phyloP scores from a whole-genome alignment of 2,329 filamentous ascomycete species.

The Xylaria sp. region DNA sequence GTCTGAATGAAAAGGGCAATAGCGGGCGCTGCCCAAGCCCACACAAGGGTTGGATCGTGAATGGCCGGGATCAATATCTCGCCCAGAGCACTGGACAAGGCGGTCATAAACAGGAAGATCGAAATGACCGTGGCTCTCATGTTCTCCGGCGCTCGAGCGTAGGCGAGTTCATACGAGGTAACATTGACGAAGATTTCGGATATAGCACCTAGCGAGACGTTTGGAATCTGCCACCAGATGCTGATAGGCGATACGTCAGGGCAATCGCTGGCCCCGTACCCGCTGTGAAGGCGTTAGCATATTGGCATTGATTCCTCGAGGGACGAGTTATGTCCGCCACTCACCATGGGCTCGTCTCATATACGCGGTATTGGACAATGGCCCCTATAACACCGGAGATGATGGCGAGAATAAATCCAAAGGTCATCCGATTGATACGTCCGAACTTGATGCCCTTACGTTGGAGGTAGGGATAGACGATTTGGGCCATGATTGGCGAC shows the following conservation, averaged over 20 bases:
- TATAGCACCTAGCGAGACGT: conserved; percentile 57
- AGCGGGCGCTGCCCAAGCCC: conserved; percentile 45
- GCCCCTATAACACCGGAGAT: conserved; percentile 61
- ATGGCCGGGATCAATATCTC: conserved; percentile 51
- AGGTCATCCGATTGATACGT: conserved; percentile 61
- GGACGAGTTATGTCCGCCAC: background rate
- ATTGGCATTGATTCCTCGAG: background rate
- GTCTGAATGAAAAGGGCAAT: conserved; percentile 55
- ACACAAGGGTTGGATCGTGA: conserved; percentile 51
- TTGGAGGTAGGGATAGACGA: conserved; percentile 63
- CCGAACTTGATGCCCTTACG: conserved; percentile 59
- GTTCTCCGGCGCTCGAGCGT: conserved; percentile 68
- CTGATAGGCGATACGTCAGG: conserved; percentile 49
- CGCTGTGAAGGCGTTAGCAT: conserved; percentile 35
- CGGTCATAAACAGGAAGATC: conserved; percentile 62
- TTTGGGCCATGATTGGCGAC: conserved; percentile 56
- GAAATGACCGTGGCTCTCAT: conserved; percentile 67
- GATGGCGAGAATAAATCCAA: conserved; percentile 58
- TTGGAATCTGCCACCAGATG: conserved; percentile 58
- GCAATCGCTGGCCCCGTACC: conserved; percentile 51
- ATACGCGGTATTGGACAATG: conserved; percentile 64
- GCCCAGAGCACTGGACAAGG: conserved; percentile 58
- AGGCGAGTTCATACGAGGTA: conserved; percentile 70
- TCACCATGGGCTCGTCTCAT: conserved; percentile 57
- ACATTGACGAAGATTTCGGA: conserved; percentile 66